A percentile compares a stretch with the other conserved stretches of the same genome.
Conservation (phyloP, 345 rosid species). For the Nasturtium officinale region DNA sequence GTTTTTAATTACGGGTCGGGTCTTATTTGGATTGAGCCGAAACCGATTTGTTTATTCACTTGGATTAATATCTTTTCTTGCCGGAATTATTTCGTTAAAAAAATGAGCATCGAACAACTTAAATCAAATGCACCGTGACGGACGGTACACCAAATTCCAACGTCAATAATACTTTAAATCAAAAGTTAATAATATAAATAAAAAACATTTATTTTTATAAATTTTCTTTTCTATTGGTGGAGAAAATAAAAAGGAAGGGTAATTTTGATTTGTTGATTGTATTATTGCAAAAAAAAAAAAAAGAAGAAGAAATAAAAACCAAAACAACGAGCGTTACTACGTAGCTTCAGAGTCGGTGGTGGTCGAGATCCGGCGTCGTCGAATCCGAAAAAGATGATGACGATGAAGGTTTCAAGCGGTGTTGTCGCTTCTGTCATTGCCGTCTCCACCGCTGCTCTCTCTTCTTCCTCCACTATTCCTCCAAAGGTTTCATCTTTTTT, state of each 20-base stretch:
- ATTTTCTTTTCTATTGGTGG: background rate
- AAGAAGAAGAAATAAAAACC: background rate
- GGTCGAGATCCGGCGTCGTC: conserved; percentile 43
- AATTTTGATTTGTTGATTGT: background rate
- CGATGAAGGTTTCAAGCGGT: conserved; percentile 33
- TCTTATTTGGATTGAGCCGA: too few species aligned
- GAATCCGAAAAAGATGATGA: conserved; percentile 11
- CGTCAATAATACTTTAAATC: background rate
- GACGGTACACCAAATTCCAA: conserved; percentile 24
- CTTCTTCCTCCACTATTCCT: conserved; percentile 31
- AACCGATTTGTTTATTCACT: too few species aligned
- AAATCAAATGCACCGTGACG: conserved; percentile 48
- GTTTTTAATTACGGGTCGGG: too few species aligned
- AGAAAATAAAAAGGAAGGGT: background rate
- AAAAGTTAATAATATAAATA: background rate
- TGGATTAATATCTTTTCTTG: too few species aligned
- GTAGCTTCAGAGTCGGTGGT: conserved; percentile 31
- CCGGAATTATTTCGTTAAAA: too few species aligned
- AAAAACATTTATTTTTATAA: background rate
- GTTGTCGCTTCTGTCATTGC: conserved; percentile 39
- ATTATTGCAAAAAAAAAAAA: too few species aligned
- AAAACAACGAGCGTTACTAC: conserved; percentile 10
- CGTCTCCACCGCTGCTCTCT: conserved; percentile 34
- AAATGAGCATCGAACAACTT: conserved; percentile 65
- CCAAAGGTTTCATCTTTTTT: conserved; percentile 33